These are phyloP conservation scores for Plicaturopsis crispa DNA, from an alignment of 768 basidiomycete genomes.

Conservation along the genomic window DNA sequence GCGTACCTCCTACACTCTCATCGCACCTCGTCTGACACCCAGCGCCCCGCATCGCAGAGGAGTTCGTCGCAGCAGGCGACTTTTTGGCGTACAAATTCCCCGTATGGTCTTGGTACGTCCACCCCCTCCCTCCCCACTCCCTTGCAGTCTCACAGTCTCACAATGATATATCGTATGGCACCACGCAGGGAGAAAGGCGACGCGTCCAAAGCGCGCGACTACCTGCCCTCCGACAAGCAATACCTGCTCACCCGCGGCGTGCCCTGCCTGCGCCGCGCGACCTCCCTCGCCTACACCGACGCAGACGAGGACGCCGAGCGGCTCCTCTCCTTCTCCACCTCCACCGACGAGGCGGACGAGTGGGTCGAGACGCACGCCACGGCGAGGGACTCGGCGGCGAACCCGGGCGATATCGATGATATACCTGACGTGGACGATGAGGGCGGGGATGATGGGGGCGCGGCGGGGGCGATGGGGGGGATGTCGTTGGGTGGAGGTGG, in stretches of 20 bases:
- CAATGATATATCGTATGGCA: constrained; percentile 5
- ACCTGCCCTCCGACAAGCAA: constrained; percentile 92
- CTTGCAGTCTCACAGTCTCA: constrained; percentile 5
- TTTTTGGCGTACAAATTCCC: constrained; percentile 98
- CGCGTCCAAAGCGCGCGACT: constrained; percentile 76
- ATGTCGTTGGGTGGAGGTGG: too few relatives aligned
- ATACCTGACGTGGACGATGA: constrained; percentile 78
- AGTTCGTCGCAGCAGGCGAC: constrained; percentile 97
- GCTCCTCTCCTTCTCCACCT: constrained; percentile 64
- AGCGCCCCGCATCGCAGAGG: constrained; percentile 54
- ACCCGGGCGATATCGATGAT: constrained; percentile 68
- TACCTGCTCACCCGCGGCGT: constrained; percentile 94
- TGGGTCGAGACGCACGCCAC: constrained; percentile 99
- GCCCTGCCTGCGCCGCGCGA: constrained; percentile 92
- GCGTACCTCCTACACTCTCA: constrained; percentile 15
- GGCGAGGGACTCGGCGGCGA: constrained; percentile 41
- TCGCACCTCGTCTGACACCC: constrained; percentile 9
- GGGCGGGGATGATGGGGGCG: constrained; percentile 30
- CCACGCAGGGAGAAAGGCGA: constrained; percentile 96
- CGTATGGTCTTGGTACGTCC: constrained; percentile 87
- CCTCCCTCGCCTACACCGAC: constrained; percentile 88
- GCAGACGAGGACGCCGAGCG: constrained; percentile 96
- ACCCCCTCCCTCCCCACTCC: constrained; percentile 1
- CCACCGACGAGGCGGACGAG: constrained; percentile 66
- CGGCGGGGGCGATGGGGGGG: constrained; percentile 35